A percentile compares a stretch with the other conserved stretches of the same genome.
These are phyloP conservation scores for Teratosphaeria epicoccoides DNA, from an alignment of 2,329 filamentous ascomycete species.

Conservation along the genomic window DNA sequence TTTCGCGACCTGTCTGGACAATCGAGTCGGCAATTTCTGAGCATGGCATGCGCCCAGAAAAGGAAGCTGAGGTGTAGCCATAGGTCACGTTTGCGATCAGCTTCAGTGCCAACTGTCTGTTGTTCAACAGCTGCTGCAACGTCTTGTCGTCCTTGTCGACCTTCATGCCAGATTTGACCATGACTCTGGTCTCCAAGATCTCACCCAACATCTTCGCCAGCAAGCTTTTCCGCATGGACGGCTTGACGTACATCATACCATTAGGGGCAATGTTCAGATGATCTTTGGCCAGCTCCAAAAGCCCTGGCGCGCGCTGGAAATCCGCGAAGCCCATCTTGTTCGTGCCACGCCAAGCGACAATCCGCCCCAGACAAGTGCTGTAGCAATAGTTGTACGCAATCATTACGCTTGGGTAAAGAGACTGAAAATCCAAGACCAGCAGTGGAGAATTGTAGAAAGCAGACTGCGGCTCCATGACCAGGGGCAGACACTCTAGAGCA, in stretches of 20 bases:
- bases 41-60: conserved; percentile 95
- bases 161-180: conserved; percentile 98
- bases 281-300: conserved; percentile 69
- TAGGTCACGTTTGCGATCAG: conserved; percentile 98
- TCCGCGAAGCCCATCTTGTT: conserved; percentile 94
- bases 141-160: conserved; percentile 77
- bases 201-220: conserved; percentile 94
- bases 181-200: conserved; percentile 88
- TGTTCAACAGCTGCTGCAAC: conserved; percentile 80
- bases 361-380: conserved; percentile 83
- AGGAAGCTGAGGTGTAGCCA: conserved; percentile 92
- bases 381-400: conserved; percentile 99
- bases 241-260: conserved; percentile 88
- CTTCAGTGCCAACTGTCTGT: conserved; percentile 86
- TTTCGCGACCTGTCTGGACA: conserved; percentile 90
- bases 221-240: conserved; percentile 76
- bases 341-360: conserved; percentile 75
- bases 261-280: conserved; percentile 90
- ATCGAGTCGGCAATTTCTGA: conserved; percentile 97
- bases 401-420: conserved; percentile 93
- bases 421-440: conserved; percentile 90
- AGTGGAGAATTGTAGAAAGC: conserved; percentile 86
- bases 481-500: conserved; percentile 80
- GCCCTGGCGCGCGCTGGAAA: conserved; percentile 63
- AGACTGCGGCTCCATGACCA: conserved; percentile 96